Evolutionary conservation across 768 basidiomycete genomes (phyloP), one percentile per base, ranked within the genome.

Genomic region (Mycena floridula): DNA sequence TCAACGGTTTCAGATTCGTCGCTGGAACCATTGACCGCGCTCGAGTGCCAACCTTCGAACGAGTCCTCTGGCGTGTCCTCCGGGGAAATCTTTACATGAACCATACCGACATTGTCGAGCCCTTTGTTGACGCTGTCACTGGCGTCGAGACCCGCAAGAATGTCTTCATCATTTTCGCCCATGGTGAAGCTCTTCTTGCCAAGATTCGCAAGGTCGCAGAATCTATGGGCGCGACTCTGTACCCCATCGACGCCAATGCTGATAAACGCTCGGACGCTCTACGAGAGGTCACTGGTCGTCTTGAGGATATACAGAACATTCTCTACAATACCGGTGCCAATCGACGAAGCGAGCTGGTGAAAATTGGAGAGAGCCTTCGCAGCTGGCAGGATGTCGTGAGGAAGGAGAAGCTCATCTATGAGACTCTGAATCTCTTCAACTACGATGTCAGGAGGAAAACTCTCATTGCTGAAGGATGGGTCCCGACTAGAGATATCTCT

Each of bases 11-110:
- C 15, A 91, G 89, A 54, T 99, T 99, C 55, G 87, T 99, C 20
- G 85, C 96, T 3, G 96, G 96, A 22, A 97, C 95, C 0, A 92
- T 98, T 51, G 94, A 98, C 56, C 89, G 96, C 37, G 70, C 84
- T 7, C 84, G 94, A 45, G 74, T 98, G 57, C 79, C 89, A 1
- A 94, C 91, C 5, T 97, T 99, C 43, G 96, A 99, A 66, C 86
- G 96, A 15, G 89, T 99, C 16, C 79, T 98, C 40, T 99, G 96
- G 96, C 89, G 96, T 54, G 90, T 98, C 25, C 76, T 98, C 16
- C 85, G 96, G 47, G 96, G 96, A 40, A 98, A 99, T 61, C 73
- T 99, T 18, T 99, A 95, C 71, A 98, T 99, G 95, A 99, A 97
- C 66, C 86, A 92, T 64, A 89, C 85, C 43, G 94, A 98, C 64